phyloP scores from a whole-genome alignment of 768 basidiomycete genomes.

The Fomitopsis serialis region DNA sequence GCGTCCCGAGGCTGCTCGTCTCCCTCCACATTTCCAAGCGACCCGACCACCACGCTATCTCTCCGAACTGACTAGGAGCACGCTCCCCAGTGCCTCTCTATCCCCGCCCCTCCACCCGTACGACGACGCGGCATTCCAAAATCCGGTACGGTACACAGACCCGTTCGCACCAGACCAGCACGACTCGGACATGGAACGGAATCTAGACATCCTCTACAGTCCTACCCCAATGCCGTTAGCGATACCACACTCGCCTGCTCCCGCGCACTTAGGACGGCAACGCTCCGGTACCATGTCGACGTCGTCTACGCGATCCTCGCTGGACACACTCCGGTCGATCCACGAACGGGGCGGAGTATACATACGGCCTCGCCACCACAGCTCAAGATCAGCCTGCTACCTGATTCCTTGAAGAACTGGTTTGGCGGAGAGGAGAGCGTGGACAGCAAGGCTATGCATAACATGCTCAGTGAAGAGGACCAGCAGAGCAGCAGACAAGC shows the following conservation, averaged over 20 bases:
- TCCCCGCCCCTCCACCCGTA: slow-evolving; percentile 32
- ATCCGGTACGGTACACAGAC: slow-evolving; percentile 17
- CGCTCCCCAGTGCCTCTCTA: slow-evolving; percentile 59
- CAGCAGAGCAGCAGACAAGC: slow-evolving; percentile 11
- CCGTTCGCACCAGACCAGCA: slow-evolving; percentile 14
- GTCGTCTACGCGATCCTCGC: slow-evolving; percentile 15
- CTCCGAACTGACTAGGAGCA: slow-evolving; percentile 49
- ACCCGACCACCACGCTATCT: slow-evolving; percentile 19
- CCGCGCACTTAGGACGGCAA: slow-evolving; percentile 31
- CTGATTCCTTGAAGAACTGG: slow-evolving; percentile 18
- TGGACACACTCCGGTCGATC: slow-evolving; percentile 20
- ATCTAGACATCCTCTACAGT: slow-evolving; percentile 21
- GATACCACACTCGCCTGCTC: slow-evolving; percentile 28
- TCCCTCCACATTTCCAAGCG: slow-evolving; percentile 17
- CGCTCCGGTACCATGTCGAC: slow-evolving; percentile 17
- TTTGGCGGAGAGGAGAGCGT: slow-evolving; percentile 15
- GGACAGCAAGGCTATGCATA: slow-evolving; percentile 16
- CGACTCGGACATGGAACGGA: slow-evolving; percentile 4
- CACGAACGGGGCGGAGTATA: slow-evolving; percentile 19
- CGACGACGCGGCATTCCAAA: slow-evolving; percentile 11
- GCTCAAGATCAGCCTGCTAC: slow-evolving; percentile 13
- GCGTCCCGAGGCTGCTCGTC: slow-evolving; percentile 19
- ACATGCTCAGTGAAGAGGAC: slow-evolving; percentile 20
- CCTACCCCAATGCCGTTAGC: slow-evolving; percentile 21
- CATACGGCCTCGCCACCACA: slow-evolving; percentile 20